Evolutionary conservation across 495 filamentous ascomycete species (phyloP), one percentile per base, ranked within the genome.

Genomic region (Neurospora sp.): DNA sequence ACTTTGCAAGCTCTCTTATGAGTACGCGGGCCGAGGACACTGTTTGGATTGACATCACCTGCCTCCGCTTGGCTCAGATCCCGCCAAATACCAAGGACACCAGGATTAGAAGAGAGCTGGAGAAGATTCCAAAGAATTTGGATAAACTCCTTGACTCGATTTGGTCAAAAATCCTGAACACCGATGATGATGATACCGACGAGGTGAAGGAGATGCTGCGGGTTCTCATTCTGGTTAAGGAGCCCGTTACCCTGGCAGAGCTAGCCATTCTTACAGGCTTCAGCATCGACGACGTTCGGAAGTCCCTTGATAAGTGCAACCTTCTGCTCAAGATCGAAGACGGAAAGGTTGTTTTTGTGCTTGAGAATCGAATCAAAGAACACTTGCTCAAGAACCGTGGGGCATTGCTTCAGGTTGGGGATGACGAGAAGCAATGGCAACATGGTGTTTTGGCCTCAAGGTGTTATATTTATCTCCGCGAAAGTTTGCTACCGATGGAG

Each of bases 391-490:
- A 79, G 39, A 77, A 76, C 48, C 71, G 78, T 12, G 75, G 77
- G 39, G 76, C 79, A 35, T 71, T 82, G 5, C 75, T 84, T 10
- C 76, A 77, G 4, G 71, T 83, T 37, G 76, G 76, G 2, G 40
- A 76, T 14, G 81, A 82, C 59, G 80, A 80, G 54, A 80, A 78
- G 37, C 79, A 82, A 42, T 81, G 77, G 80, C 82, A 82, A 54
- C 82, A 84, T 40, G 82, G 82, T n/a, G 77, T 83, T 14, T 71
- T 84, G 8, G 77, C 79, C 20, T 74, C 77, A 4, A 75, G 82
- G 3, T 79, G 75, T 8, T 84, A 81, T 69, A 73, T 74, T 4
- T 76, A 84, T 39, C 66, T 83, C n/a, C 76, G 77, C 7, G 79
- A 79, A 4, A 40, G 39, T 12, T 40, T 40, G 11, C 31, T 35